Evolutionary conservation across 2,329 filamentous ascomycete species (phyloP).

Genomic region (Thelonectria olida): DNA sequence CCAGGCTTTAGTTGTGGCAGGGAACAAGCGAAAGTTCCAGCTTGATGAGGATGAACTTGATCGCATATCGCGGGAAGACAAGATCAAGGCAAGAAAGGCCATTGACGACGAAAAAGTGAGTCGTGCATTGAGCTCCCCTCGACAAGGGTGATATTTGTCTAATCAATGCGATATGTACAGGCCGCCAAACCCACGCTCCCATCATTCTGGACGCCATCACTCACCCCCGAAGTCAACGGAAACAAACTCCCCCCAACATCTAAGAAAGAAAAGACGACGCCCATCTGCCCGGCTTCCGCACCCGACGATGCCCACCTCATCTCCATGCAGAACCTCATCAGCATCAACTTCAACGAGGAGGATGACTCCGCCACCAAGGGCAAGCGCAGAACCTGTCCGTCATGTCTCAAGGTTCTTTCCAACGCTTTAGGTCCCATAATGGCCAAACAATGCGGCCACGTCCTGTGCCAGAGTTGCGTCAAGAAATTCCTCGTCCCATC

Average conservation of each 20-base stretch:
- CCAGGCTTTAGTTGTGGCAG: constrained; percentile 27
- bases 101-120: constrained; percentile 77
- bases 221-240: constrained; percentile 68
- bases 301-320: constrained; percentile 75
- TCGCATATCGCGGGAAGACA: constrained; percentile 75
- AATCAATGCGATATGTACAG: constrained; percentile 43
- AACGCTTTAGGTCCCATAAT: constrained; percentile 86
- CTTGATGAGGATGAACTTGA: constrained; percentile 80
- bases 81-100: constrained; percentile 72
- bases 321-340: constrained; percentile 80
- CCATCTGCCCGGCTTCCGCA: constrained; percentile 80
- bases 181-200: constrained; percentile 75
- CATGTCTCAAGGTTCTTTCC: constrained; percentile 82
- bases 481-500: constrained; percentile 80
- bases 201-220: constrained; percentile 92
- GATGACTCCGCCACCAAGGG: constrained; percentile 57
- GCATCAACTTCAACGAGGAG: constrained; percentile 80
- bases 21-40: constrained; percentile 75
- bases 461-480: constrained; percentile 86
- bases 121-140: neutral
- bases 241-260: constrained; percentile 62
- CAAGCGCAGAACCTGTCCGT: constrained; percentile 72
- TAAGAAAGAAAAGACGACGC: constrained; percentile 72
- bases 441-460: constrained; percentile 89
- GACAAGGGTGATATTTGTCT: neutral